Conservation (phyloP, 768 basidiomycete genomes). For the Xerocomus brunneocitrinus region DNA sequence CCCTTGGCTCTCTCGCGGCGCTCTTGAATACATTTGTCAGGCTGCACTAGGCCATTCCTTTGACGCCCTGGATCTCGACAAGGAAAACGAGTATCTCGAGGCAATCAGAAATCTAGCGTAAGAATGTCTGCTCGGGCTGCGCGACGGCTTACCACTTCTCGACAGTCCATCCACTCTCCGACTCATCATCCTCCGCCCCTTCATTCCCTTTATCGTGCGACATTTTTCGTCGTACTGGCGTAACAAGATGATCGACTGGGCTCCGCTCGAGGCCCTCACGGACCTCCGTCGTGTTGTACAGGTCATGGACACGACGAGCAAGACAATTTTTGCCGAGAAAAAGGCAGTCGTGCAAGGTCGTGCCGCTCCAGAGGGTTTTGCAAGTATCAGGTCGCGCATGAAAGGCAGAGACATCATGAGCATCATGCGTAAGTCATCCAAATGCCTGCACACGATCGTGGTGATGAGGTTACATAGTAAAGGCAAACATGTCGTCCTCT, state of each 20-base stretch:
- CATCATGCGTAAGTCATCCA: slow-evolving; percentile 33
- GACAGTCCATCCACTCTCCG: slow-evolving; percentile 25
- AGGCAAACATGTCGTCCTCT: slow-evolving; percentile 30
- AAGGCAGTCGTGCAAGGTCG: slow-evolving; percentile 19
- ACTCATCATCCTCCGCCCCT: slow-evolving; percentile 29
- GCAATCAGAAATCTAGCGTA: slow-evolving; percentile 32
- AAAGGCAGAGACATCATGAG: slow-evolving; percentile 36
- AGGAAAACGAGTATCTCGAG: slow-evolving; percentile 25
- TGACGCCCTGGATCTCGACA: slow-evolving; percentile 23
- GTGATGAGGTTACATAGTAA: slow-evolving; percentile 22
- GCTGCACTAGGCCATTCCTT: slow-evolving; percentile 34
- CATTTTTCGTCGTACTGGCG: slow-evolving; percentile 27
- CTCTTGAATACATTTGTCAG: slow-evolving; percentile 36
- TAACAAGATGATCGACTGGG: slow-evolving; percentile 32
- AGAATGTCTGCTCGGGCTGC: neutral
- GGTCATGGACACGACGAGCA: slow-evolving; percentile 29
- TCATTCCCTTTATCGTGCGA: slow-evolving; percentile 30
- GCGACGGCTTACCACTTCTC: neutral
- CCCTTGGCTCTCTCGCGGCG: slow-evolving; percentile 30
- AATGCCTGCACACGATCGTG: neutral
- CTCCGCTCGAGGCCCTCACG: slow-evolving; percentile 26
- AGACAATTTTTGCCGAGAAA: slow-evolving; percentile 28
- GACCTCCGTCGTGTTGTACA: slow-evolving; percentile 24
- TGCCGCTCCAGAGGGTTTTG: slow-evolving; percentile 6
- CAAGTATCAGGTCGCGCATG: slow-evolving; percentile 9